Percentiles rank a stretch among this genome's conserved stretches.
phyloP scores from a whole-genome alignment of 2,329 filamentous ascomycete species.

The Penicillium sp. region DNA sequence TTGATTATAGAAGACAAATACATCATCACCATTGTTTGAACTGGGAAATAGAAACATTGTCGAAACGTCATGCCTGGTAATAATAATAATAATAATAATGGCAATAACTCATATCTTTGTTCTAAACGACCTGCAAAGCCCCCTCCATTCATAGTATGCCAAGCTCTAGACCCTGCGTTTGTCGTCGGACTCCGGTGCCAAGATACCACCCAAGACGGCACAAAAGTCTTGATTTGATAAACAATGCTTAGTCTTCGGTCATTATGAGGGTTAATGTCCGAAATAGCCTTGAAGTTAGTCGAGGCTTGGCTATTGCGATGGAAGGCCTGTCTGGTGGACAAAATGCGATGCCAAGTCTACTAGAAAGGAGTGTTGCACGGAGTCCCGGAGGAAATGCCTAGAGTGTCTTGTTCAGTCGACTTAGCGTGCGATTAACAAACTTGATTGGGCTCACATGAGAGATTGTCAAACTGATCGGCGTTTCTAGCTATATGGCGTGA shows the following conservation, averaged over 20 bases:
- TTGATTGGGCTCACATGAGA: slow-evolving; percentile 2
- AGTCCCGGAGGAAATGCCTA: slow-evolving; percentile 2
- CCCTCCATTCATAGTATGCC: slow-evolving; percentile 3
- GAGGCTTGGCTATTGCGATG: neutral
- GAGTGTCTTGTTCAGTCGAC: neutral
- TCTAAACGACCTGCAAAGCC: neutral
- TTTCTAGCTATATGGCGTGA: neutral
- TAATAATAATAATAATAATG: neutral
- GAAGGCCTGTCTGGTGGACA: neutral
- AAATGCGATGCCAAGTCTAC: slow-evolving; percentile 1
- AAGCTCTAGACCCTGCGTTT: slow-evolving; percentile 12
- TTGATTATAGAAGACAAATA: neutral
- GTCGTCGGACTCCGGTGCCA: slow-evolving; percentile 21
- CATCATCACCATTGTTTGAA: neutral
- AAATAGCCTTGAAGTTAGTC: neutral
- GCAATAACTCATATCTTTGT: neutral
- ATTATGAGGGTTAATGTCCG: neutral
- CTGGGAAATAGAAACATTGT: neutral
- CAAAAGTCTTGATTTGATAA: slow-evolving; percentile 8
- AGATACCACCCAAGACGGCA: slow-evolving; percentile 22
- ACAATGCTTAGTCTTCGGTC: slow-evolving; percentile 1
- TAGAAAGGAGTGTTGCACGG: slow-evolving; percentile 13
- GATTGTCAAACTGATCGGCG: neutral
- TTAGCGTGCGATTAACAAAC: neutral
- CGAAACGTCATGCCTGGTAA: neutral